Evolutionary conservation across 2,329 filamentous ascomycete species (phyloP).

Genomic region (Fusarium palustre): DNA sequence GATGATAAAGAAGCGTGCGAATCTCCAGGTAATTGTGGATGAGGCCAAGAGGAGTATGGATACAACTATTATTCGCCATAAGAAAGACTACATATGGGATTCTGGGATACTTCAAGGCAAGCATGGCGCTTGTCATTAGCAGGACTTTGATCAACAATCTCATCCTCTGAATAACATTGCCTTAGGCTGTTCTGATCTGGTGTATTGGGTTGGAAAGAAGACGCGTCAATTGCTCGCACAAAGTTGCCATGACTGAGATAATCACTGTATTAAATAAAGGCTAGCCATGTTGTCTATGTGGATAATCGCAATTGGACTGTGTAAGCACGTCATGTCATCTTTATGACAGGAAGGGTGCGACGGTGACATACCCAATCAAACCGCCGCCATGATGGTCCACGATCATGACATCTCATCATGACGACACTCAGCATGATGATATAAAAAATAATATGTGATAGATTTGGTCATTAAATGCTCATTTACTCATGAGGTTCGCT

Average conservation of each 20-base stretch:
- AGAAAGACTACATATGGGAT: no score
- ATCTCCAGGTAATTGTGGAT: slow-evolving; percentile 51
- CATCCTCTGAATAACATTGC: not conserved
- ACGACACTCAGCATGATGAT: slow-evolving; percentile 18
- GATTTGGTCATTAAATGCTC: slow-evolving; percentile 45
- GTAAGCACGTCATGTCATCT: not conserved
- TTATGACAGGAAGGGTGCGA: not conserved
- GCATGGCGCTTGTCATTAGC: no score
- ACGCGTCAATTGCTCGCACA: not conserved
- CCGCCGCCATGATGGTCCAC: slow-evolving; percentile 21
- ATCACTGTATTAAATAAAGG: not conserved
- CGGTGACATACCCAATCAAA: slow-evolving; percentile 4
- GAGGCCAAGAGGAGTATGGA: slow-evolving; percentile 59
- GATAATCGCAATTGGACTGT: not conserved
- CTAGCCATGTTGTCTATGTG: not conserved
- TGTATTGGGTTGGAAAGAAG: not conserved
- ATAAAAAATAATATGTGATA: slow-evolving; percentile 21
- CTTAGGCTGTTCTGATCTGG: not conserved
- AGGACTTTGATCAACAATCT: no score
- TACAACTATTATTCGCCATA: slow-evolving; percentile 61
- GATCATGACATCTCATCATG: slow-evolving; percentile 36
- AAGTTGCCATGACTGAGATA: not conserved
- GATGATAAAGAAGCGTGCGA: slow-evolving; percentile 37
- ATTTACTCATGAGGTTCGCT: slow-evolving; percentile 41
- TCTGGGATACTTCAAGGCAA: no score